Base-by-base conservation (phyloP, 2,329 filamentous ascomycete genomes). In the Davidsoniella australis region DNA sequence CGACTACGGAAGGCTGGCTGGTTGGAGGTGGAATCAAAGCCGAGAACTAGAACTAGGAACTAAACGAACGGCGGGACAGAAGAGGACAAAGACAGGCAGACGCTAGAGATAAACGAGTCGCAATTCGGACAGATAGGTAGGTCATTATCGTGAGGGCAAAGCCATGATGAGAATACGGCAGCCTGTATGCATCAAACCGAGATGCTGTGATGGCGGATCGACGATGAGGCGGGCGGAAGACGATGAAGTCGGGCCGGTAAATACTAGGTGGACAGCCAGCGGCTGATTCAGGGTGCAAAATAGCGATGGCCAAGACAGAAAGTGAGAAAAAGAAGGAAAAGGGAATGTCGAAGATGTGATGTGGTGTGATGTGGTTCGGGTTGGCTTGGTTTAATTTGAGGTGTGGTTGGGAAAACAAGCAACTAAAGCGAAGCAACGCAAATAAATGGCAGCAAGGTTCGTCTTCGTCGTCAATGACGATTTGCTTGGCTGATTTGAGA, bases 91-190 rank as follows among this genome's bases (percentile, higher is more conserved):
- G 23, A n/a, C 10, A 49, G 17, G n/a, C n/a, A 43, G 17, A 44
- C 16, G 39, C 8, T 36, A 18, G n/a, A 44, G 45, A 54, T 23
- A 52, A 53, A 53, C 51, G 55, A 56, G 41, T 43, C n/a, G 36
- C 43, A 23, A 44, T 46, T 39, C 24, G 26, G 41, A 39, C 18
- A 41, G 46, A 43, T 29, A 24, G 33, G 43, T 16, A 47, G 44
- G 33, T 42, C 43, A 47, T 51, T 51, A 51, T 51, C 49, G 44
- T 51, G 38, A 51, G 43, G 49, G 38, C 39, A 47, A 42, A 47
- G 43, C 49, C 49, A 51, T 51, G 26, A 47, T 51, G 49, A 51
- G 49, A 12, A 41, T 5, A 17, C 23, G 38, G 39, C 17, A 17
- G 29, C 14, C 37, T 26, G 29, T 42, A 41, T 26, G 36, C 38